Evolutionary conservation across 164 flowering plant genomes (phyloP), one percentile per base, ranked within the genome.

Genomic region (Vitis vinifera): DNA sequence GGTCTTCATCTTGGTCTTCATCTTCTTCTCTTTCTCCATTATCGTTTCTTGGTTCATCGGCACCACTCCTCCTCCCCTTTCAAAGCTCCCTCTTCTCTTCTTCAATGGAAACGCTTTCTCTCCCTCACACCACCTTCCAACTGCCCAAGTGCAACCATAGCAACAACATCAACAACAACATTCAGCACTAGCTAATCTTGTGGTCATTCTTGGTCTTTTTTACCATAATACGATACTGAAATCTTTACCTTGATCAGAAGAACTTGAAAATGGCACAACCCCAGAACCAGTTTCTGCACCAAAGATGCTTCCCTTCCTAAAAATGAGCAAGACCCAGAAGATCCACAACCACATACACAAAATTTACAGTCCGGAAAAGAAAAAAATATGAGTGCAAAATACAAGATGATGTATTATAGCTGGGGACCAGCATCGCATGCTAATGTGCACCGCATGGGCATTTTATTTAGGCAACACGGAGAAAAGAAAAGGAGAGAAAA

Each of bases 1-100:
- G 8, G 72, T 72, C 52, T 73, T 81, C 81, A 63, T 71, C 57
- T 29, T 69, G 55, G 6, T 55, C 68, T 62, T 71, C 76, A 15
- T 67, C 59, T 48, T 61, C 73, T 58, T 69, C 71, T 8, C 30
- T 19, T 58, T 57, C 68, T 52, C 67, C 68, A 23, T 49, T 49
- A 50, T 57, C 47, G 19, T 48, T 9, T 65, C 72, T 10, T 66
- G 62, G 49, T 63, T 65, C 16, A 19, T 2, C 4, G 19, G 8
- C 17, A 13, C n/a, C 1, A 19, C 30, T 68, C 1, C 44, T 31
- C 29, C 69, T 61, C 37, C 63, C 51, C 73, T 63, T 10, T 77
- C 76, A 31, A 71, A 72, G 65, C 79, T 75, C 66, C 75, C 82
- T 70, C 76, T 81, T 69, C 90, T 81, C 78, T 86, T 91, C 88